phyloP scores from a whole-genome alignment of 2,329 filamentous ascomycete genomes.

The Phialocephala sp. region DNA sequence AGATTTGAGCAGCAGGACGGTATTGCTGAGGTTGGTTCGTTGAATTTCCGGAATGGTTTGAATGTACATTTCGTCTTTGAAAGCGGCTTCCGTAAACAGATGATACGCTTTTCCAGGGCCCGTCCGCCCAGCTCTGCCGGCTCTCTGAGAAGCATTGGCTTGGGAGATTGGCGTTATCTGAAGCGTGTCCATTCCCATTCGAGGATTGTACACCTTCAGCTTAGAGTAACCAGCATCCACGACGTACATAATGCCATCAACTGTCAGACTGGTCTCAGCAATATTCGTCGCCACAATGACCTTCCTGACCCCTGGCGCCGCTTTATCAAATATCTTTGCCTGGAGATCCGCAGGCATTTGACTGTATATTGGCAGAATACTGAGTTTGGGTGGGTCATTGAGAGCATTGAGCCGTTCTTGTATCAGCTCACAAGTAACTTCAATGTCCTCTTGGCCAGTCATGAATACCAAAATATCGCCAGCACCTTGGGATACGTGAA shows the following conservation, averaged over 20 bases:
- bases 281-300: constrained; percentile 99
- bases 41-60: constrained; percentile 98
- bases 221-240: constrained; percentile 97
- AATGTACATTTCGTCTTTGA: constrained; percentile 94
- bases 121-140: constrained; percentile 90
- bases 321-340: constrained; percentile 95
- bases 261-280: constrained; percentile 95
- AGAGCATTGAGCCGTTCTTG: constrained; percentile 85
- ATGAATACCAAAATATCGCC: constrained; percentile 99
- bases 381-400: constrained; percentile 93
- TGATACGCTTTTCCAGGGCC: constrained; percentile 95
- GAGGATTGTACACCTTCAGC: constrained; percentile 97
- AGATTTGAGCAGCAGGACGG: constrained; percentile 90
- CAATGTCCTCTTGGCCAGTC: constrained; percentile 99
- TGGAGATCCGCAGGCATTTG: constrained; percentile 99
- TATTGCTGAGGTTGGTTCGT: constrained; percentile 93
- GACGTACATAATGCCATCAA: constrained; percentile 99
- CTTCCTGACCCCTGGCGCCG: constrained; percentile 88
- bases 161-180: constrained; percentile 98
- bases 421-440: constrained; percentile 92
- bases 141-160: constrained; percentile 91
- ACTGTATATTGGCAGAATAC: constrained; percentile 96
- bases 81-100: constrained; percentile 91
- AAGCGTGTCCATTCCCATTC: constrained; percentile 99
- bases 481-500: constrained; percentile 91